phyloP scores from a whole-genome alignment of 2,329 filamentous ascomycete species.

The Epichloe baconii region DNA sequence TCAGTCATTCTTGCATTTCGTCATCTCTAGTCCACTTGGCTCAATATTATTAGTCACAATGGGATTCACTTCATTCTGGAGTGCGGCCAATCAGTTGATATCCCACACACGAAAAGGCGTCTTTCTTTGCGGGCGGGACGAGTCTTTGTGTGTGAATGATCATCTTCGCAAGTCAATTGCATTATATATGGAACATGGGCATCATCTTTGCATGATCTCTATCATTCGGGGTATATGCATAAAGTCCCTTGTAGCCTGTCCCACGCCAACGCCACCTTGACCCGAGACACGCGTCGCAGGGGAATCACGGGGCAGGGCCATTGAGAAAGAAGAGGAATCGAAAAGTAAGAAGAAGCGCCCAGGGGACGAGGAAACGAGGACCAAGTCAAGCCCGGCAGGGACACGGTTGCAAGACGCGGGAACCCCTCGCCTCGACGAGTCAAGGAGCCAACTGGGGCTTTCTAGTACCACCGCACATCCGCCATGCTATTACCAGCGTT shows the following conservation, averaged over 20 bases:
- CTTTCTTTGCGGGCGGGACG: no score
- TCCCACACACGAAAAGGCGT: no score
- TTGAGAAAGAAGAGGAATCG: no score
- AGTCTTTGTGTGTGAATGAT: no score
- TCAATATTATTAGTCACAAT: no score
- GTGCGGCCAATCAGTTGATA: no score
- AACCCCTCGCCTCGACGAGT: no score
- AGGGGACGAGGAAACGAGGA: not conserved
- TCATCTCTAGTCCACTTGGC: no score
- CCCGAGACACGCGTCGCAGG: not conserved
- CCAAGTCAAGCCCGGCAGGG: not conserved
- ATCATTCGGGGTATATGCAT: not conserved
- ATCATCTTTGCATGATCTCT: not conserved
- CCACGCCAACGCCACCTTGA: not conserved
- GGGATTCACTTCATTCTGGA: no score
- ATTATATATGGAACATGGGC: not conserved
- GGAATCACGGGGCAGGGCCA: not conserved
- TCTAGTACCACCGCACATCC: constrained; percentile 21
- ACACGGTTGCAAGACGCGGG: no score
- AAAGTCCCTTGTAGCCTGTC: not conserved
- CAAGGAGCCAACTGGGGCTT: not conserved
- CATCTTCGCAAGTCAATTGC: not conserved
- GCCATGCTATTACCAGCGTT: constrained; percentile 23
- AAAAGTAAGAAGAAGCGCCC: no score
- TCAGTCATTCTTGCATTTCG: no score